Evolutionary conservation across 108 stramenopile genomes (phyloP).

Genomic region (Mediolabrus comicus): DNA sequence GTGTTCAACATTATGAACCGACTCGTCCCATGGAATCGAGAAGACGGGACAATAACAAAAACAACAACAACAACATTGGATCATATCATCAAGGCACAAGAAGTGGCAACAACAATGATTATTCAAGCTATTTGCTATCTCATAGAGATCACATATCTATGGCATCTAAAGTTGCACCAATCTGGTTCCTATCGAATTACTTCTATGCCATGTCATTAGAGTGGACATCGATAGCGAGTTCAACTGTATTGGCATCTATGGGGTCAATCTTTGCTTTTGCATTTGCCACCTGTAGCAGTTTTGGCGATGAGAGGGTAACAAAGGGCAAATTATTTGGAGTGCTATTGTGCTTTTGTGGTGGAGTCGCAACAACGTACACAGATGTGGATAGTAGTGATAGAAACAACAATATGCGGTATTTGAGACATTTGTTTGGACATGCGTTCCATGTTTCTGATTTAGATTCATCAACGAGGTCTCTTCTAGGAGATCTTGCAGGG

Average conservation of each 20-base stretch:
- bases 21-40: not conserved
- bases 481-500: constrained; percentile 74
- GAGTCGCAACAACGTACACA: constrained; percentile 60
- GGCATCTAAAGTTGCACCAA: constrained; percentile 66
- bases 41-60: not conserved
- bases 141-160: constrained; percentile 54
- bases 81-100: too few relatives aligned
- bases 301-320: constrained; percentile 64
- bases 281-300: constrained; percentile 66
- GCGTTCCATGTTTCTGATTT: constrained; percentile 2
- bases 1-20: constrained; percentile 4
- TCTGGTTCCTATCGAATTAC: constrained; percentile 93
- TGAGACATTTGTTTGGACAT: not conserved
- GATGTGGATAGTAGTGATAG: constrained; percentile 46
- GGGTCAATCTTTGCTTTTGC: constrained; percentile 93
- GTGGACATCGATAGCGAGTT: constrained; percentile 88
- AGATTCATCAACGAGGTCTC: constrained; percentile 2
- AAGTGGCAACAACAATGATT: not conserved
- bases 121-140: constrained; percentile 23
- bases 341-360: constrained; percentile 64
- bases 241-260: constrained; percentile 89
- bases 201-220: constrained; percentile 82
- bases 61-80: constrained; percentile 2
- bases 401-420: not conserved
- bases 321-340: constrained; percentile 64